Percentiles rank a stretch among this genome's conserved stretches.
Conservation (phyloP, 2,329 filamentous ascomycete genomes). For the Epichloe festucae region DNA sequence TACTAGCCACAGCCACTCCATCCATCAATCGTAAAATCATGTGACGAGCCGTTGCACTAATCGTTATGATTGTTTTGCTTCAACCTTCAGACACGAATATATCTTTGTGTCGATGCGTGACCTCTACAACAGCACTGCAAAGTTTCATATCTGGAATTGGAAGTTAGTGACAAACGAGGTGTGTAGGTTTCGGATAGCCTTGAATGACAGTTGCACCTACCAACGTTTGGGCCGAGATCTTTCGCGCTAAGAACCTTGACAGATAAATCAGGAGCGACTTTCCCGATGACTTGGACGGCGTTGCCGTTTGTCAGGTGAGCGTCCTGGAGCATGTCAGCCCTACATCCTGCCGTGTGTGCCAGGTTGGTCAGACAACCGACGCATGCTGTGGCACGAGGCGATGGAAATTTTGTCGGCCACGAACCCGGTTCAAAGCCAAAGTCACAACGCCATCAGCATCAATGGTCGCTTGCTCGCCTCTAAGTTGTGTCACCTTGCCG, state of each 20-base stretch:
- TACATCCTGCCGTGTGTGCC: background rate
- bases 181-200: background rate
- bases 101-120: constrained; percentile 65
- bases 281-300: constrained; percentile 65
- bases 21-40: background rate
- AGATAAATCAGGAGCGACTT: constrained; percentile 60
- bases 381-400: background rate
- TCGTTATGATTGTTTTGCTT: background rate
- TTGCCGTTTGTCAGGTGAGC: constrained; percentile 56
- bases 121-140: constrained; percentile 69
- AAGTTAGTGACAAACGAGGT: background rate
- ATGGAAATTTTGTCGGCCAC: constrained; percentile 10
- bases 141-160: constrained; percentile 53
- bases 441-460: constrained; percentile 70
- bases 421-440: constrained; percentile 59
- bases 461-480: constrained; percentile 66
- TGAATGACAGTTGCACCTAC: constrained; percentile 35
- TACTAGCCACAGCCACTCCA: background rate
- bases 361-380: background rate
- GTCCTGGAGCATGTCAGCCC: constrained; percentile 37
- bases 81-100: constrained; percentile 55
- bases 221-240: constrained; percentile 56
- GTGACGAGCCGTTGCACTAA: too few species aligned
- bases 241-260: constrained; percentile 57
- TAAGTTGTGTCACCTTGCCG: constrained; percentile 71